Conservation (phyloP, 2,329 filamentous ascomycete genomes). For the Nemania abortiva region DNA sequence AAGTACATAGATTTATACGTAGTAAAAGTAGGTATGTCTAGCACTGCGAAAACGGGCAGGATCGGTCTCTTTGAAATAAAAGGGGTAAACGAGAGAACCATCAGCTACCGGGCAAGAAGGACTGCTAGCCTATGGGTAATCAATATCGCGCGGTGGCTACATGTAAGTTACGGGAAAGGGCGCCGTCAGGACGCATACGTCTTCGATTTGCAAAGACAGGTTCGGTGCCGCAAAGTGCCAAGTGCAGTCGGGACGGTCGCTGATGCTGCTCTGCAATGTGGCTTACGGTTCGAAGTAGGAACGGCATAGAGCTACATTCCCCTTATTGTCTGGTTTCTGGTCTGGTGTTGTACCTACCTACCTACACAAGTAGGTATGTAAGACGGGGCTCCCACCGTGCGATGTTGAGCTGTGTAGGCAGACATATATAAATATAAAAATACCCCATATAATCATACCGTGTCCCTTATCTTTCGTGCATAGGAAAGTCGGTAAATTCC, state of each 20-base stretch:
- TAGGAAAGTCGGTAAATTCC: too few relatives aligned
- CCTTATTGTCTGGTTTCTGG: background rate
- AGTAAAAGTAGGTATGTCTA: background rate
- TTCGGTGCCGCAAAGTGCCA: constrained; percentile 10
- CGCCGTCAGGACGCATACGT: constrained; percentile 10
- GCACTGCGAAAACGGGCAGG: constrained; percentile 23
- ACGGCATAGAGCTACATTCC: background rate
- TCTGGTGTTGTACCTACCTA: background rate
- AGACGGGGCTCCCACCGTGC: background rate
- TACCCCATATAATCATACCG: background rate
- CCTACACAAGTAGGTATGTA: background rate
- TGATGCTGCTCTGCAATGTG: constrained; percentile 13
- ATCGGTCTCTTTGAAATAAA: constrained; percentile 30
- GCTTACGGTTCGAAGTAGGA: background rate
- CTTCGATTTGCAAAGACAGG: constrained; percentile 28
- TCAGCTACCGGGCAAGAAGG: constrained; percentile 8
- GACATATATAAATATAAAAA: background rate
- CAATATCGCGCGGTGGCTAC: constrained; percentile 11
- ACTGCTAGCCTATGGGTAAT: background rate
- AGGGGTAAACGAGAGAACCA: constrained; percentile 3
- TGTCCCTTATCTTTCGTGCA: too few relatives aligned
- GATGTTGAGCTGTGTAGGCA: background rate
- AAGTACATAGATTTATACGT: background rate
- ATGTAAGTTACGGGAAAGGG: constrained; percentile 20
- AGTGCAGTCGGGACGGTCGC: constrained; percentile 22